Conservation (phyloP, 2,329 filamentous ascomycete species). For the Trichoderma sp. region DNA sequence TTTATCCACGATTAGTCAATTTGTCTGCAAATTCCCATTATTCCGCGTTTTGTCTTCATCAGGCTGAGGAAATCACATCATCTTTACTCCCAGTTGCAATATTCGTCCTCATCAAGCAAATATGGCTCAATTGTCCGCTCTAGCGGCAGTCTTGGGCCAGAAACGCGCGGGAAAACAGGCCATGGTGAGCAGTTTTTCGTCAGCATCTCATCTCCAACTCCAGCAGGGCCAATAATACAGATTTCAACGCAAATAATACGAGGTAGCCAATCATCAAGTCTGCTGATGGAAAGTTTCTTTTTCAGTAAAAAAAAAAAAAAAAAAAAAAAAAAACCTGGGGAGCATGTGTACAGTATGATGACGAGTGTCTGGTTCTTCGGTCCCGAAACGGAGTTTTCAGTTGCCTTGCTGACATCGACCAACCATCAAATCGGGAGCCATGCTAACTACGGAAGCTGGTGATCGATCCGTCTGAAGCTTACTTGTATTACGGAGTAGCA, state of each 20-base stretch:
- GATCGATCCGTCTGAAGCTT: slow-evolving; percentile 11
- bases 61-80: background rate
- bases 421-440: background rate
- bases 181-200: background rate
- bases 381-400: background rate
- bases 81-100: background rate
- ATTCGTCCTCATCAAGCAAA: background rate
- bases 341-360: background rate
- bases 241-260: background rate
- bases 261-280: slow-evolving; percentile 4
- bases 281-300: background rate
- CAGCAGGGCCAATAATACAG: background rate
- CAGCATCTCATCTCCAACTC: background rate
- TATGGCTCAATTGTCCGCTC: background rate
- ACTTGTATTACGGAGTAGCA: slow-evolving; percentile 3
- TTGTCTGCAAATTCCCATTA: background rate
- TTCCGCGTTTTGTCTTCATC: background rate
- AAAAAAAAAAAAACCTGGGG: background rate
- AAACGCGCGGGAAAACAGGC: background rate
- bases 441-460: slow-evolving; percentile 9
- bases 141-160: background rate
- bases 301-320: background rate
- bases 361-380: background rate
- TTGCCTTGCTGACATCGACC: background rate
- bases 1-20: background rate